These are phyloP conservation scores for Wallemia mellicola DNA, from an alignment of 1,284 basidiomycete genomes.

Conservation along the genomic window DNA sequence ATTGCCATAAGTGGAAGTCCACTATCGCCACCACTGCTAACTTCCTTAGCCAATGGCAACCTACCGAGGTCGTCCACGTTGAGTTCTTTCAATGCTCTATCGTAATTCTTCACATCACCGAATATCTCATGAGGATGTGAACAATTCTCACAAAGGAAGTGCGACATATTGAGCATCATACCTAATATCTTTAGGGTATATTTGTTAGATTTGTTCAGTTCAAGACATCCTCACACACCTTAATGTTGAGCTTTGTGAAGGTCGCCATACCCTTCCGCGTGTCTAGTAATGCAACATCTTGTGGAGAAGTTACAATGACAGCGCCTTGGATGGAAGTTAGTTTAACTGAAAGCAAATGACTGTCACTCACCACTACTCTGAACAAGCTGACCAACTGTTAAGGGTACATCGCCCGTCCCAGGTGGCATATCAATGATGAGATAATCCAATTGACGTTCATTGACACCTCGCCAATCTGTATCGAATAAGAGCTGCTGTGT, in stretches of 20 bases:
- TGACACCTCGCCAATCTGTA: slow-evolving; percentile 44
- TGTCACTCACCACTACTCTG: slow-evolving; percentile 37
- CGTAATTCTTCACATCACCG: slow-evolving; percentile 38
- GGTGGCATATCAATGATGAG: slow-evolving; percentile 92
- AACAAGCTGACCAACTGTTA: slow-evolving; percentile 74
- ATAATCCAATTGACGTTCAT: slow-evolving; percentile 32
- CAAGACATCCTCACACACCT: slow-evolving; percentile 24
- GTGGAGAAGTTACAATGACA: slow-evolving; percentile 80
- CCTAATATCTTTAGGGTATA: slow-evolving; percentile 44
- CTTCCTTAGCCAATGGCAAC: neutral
- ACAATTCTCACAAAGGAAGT: slow-evolving; percentile 59
- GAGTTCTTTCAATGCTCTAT: slow-evolving; percentile 29
- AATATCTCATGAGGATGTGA: slow-evolving; percentile 42
- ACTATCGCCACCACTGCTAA: neutral
- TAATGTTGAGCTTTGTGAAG: slow-evolving; percentile 67
- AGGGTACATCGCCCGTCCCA: slow-evolving; percentile 81
- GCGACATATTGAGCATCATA: slow-evolving; percentile 64
- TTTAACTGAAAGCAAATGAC: neutral
- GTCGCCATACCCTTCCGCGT: slow-evolving; percentile 77
- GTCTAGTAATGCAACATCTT: slow-evolving; percentile 74
- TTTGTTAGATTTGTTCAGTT: neutral
- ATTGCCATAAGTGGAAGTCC: neutral
- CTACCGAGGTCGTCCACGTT: slow-evolving; percentile 34
- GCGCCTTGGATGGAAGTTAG: slow-evolving; percentile 25
- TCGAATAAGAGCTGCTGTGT: slow-evolving; percentile 90